A percentile compares a stretch with the other conserved stretches of the same genome.
Conservation (phyloP, 805 yeast species). For the Lipomyces japonicus region DNA sequence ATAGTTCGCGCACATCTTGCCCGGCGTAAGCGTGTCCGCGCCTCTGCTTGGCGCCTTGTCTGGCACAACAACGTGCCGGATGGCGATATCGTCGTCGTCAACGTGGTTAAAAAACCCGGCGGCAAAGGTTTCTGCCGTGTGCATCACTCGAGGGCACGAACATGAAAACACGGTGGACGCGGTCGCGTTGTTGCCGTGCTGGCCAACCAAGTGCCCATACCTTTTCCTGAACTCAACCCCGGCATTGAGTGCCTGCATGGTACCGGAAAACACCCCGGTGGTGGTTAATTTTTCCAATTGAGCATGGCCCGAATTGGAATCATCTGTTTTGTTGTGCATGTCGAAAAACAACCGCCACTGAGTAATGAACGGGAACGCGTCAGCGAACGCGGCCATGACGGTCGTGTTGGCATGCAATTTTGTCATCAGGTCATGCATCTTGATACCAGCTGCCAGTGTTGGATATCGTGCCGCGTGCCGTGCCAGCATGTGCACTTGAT, state of each 20-base stretch:
- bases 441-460: slow-evolving; percentile 14
- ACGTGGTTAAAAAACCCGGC: slow-evolving; percentile 21
- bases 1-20: slow-evolving; percentile 17
- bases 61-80: slow-evolving; percentile 19
- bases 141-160: slow-evolving; percentile 22
- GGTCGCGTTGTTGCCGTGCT: background rate
- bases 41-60: slow-evolving; percentile 20
- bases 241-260: slow-evolving; percentile 4
- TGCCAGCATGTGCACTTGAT: slow-evolving; percentile 25
- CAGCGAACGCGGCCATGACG: background rate
- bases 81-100: background rate
- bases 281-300: slow-evolving; percentile 20
- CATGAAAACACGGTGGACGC: slow-evolving; percentile 22
- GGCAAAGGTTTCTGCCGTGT: slow-evolving; percentile 24
- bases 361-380: slow-evolving; percentile 13
- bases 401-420: slow-evolving; percentile 2
- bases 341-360: slow-evolving; percentile 21
- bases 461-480: slow-evolving; percentile 27
- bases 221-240: slow-evolving; percentile 9
- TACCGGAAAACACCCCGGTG: slow-evolving; percentile 16
- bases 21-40: slow-evolving; percentile 28
- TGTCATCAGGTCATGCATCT: slow-evolving; percentile 14
- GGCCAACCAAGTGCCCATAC: slow-evolving; percentile 11
- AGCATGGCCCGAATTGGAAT: background rate
- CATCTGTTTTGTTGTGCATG: slow-evolving; percentile 7